These are phyloP conservation scores for Spergularia bocconei DNA, from an alignment of 148 eudicot species.

Conservation along the genomic window DNA sequence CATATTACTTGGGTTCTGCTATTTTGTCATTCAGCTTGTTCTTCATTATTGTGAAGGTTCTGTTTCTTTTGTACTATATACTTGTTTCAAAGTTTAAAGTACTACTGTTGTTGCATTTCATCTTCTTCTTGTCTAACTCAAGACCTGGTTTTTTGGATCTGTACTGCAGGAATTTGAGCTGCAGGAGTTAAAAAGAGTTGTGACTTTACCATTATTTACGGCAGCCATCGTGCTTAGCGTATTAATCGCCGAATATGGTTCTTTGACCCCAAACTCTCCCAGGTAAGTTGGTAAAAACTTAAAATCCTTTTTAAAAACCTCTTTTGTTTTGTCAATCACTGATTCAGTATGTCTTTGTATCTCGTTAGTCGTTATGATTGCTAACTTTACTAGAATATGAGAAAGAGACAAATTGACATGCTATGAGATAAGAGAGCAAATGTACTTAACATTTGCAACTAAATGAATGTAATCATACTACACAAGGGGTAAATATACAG, in stretches of 20 bases:
- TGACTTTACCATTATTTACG: conserved; percentile 57
- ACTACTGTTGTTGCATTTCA: not conserved
- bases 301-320: too few relatives aligned
- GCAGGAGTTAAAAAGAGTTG: conserved; percentile 44
- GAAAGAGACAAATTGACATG: too few relatives aligned
- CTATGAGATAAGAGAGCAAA: too few relatives aligned
- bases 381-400: too few relatives aligned
- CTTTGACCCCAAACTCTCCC: conserved; percentile 39
- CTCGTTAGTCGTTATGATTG: too few relatives aligned
- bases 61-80: not conserved
- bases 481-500: too few relatives aligned
- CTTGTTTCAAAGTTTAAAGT: not conserved
- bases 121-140: not conserved
- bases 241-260: conserved; percentile 49
- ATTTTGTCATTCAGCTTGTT: conserved; percentile 75
- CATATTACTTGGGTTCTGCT: conserved; percentile 74
- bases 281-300: conserved; percentile 34
- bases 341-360: too few relatives aligned
- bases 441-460: too few relatives aligned
- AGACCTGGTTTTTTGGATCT: not conserved
- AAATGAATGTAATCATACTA: too few relatives aligned
- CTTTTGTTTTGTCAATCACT: too few relatives aligned
- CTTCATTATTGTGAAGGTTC: conserved; percentile 65
- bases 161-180: conserved; percentile 56
- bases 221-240: conserved; percentile 56